Conservation (phyloP, 2,329 filamentous ascomycete species). For the Epichloe typhina region DNA sequence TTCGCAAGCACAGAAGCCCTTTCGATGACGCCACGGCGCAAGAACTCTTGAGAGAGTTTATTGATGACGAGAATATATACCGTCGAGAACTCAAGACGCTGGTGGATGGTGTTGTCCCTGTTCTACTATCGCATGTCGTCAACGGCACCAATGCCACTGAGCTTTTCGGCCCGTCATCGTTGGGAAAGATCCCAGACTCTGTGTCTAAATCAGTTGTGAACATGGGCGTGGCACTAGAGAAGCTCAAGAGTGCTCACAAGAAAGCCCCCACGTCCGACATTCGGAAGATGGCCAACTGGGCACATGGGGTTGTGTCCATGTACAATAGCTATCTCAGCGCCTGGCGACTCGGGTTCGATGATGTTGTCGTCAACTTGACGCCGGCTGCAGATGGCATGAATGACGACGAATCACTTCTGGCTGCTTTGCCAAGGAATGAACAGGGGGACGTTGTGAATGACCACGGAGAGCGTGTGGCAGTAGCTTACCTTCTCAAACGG, state of each 20-base stretch:
- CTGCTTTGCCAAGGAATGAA: conserved; percentile 46
- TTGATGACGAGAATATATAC: conserved; percentile 76
- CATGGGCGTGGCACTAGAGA: conserved; percentile 85
- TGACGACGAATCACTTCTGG: conserved; percentile 46
- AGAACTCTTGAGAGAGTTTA: conserved; percentile 68
- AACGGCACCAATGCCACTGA: conserved; percentile 53
- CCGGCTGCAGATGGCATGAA: conserved; percentile 43
- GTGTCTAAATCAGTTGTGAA: conserved; percentile 80
- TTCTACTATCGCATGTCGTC: conserved; percentile 74
- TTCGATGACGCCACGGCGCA: conserved; percentile 55
- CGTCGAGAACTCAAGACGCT: conserved; percentile 82
- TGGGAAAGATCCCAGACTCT: conserved; percentile 37
- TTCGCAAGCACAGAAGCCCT: conserved; percentile 58
- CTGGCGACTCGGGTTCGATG: conserved; percentile 90
- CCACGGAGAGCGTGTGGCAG: conserved; percentile 82
- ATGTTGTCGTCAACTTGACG: conserved; percentile 85
- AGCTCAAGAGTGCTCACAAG: conserved; percentile 67
- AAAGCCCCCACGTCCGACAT: conserved; percentile 64
- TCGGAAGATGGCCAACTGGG: conserved; percentile 66
- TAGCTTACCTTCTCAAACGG: conserved; percentile 82
- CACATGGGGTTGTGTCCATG: conserved; percentile 59
- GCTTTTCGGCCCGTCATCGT: conserved; percentile 46
- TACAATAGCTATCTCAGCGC: conserved; percentile 78
- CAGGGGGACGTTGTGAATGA: conserved; percentile 56
- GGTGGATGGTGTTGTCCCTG: conserved; percentile 89